A percentile compares a stretch with the other conserved stretches of the same genome.
Evolutionary conservation across 2,329 filamentous ascomycete genomes (phyloP).

Genomic region (Aspergillus novofumigatus): DNA sequence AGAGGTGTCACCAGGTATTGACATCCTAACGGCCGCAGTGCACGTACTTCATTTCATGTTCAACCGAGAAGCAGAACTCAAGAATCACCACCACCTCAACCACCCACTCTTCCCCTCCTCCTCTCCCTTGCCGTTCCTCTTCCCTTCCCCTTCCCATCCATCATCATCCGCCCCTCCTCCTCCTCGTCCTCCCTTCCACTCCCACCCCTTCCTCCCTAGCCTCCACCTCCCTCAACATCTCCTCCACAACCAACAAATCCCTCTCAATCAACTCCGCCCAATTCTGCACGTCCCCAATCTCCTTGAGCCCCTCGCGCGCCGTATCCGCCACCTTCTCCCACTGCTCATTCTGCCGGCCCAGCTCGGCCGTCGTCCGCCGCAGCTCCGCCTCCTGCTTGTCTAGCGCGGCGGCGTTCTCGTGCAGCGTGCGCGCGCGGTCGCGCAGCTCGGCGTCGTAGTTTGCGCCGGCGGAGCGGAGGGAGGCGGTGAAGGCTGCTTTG

Average conservation of each 20-base stretch:
- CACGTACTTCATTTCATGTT: no score
- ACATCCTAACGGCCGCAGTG: no score
- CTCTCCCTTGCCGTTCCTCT: neutral
- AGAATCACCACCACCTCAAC: neutral
- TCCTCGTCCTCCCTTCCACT: conserved; percentile 1
- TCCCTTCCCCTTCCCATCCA: conserved; percentile 4
- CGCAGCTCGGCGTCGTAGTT: conserved; percentile 52
- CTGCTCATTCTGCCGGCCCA: conserved; percentile 51
- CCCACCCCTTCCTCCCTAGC: conserved; percentile 18
- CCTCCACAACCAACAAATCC: conserved; percentile 43
- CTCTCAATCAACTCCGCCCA: conserved; percentile 60
- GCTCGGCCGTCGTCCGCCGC: conserved; percentile 45
- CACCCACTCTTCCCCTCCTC: neutral
- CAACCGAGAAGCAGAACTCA: neutral
- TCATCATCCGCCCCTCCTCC: neutral
- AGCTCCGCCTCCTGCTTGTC: conserved; percentile 54
- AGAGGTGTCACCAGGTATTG: no score
- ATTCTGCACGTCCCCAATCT: conserved; percentile 62
- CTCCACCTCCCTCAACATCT: conserved; percentile 37
- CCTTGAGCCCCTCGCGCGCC: conserved; percentile 55
- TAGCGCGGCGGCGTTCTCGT: conserved; percentile 52
- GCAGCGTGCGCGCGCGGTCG: conserved; percentile 52
- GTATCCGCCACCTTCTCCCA: conserved; percentile 53
- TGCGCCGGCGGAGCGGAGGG: conserved; percentile 41
- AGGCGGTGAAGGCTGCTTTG: conserved; percentile 41